phyloP scores from a whole-genome alignment of 2,329 filamentous ascomycete genomes.

The Aspergillus sp. region DNA sequence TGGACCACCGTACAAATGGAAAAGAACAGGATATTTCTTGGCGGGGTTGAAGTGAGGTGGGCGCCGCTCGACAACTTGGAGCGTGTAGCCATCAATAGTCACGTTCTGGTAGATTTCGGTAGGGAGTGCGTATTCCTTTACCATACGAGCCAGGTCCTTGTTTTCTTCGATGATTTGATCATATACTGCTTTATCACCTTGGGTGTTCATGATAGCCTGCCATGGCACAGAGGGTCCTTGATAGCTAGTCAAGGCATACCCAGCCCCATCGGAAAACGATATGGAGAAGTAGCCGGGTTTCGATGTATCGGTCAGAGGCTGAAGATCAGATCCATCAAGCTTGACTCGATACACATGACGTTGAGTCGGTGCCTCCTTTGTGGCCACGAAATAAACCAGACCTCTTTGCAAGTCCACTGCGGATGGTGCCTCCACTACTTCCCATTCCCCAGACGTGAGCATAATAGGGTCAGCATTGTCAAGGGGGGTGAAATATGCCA shows the following conservation, averaged over 20 bases:
- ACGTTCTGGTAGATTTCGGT: constrained; percentile 78
- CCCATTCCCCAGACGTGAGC: constrained; percentile 86
- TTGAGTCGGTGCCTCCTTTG: constrained; percentile 82
- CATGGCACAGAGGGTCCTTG: constrained; percentile 80
- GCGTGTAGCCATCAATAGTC: constrained; percentile 71
- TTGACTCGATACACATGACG: constrained; percentile 88
- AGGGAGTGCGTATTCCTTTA: constrained; percentile 74
- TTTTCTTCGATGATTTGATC: constrained; percentile 77
- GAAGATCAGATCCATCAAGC: constrained; percentile 70
- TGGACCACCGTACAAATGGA: constrained; percentile 90
- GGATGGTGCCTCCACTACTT: constrained; percentile 80
- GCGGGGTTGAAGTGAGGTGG: constrained; percentile 81
- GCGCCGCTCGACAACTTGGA: constrained; percentile 75
- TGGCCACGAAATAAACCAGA: constrained; percentile 83
- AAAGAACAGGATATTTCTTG: constrained; percentile 88
- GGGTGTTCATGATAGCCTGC: constrained; percentile 85
- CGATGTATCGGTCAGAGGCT: constrained; percentile 67
- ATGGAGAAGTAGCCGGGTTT: constrained; percentile 73
- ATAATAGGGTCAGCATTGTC: constrained; percentile 77
- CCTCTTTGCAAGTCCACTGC: constrained; percentile 81
- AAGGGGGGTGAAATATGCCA: constrained; percentile 88
- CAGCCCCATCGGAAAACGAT: constrained; percentile 77
- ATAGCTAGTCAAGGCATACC: constrained; percentile 81
- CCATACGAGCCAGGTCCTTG: constrained; percentile 60
- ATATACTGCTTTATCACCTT: constrained; percentile 60